Base-by-base conservation (phyloP, 306 rosid species). In the Citrullus mucosospermus region DNA sequence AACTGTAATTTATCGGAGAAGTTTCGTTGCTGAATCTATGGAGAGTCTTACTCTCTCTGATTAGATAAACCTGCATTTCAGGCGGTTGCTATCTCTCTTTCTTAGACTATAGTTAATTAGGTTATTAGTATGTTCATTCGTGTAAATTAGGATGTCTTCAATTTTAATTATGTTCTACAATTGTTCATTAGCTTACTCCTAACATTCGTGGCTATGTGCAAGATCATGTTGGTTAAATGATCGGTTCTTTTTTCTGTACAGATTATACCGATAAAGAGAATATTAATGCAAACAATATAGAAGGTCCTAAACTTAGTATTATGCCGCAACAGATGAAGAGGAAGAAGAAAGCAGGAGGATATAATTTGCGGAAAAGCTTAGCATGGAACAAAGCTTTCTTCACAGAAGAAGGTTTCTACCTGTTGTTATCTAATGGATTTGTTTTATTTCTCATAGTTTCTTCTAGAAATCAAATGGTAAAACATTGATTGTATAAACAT, bases 331-430 rank as follows among this genome's bases (percentile, higher is more conserved):
- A 89, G 82, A 92, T 90, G 97, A 95, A 91, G 84, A 86, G 87
- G 88, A 94, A 88, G 90, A 94, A 88, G 84, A 94, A 86, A 58
- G 83, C 83, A 6, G 91, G 90, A 17, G 95, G 95, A 30, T 95
- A 73, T 87, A 92, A 91, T 81, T 83, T 95, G 87, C 93, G 98
- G 36, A 92, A 92, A 83, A 95, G 98, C 88, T 86, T 95, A 46
- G 98, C 97, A 11, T 95, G 98, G 98, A 85, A 92, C 78, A 88
- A 91, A 72, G 98, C 98, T 68, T 95, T 95, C 85, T 92, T 89
- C 34, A 91, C 94, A 1, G 98, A 95, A 77, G 87, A 92, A 92
- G 97, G 98, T 70, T 80, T 55, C 67, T 51, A 32, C 13, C 0
- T 20, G 13, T 63, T 22, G 32, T 78, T 53, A 17, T 48, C 6